Base-by-base conservation (phyloP, 441 rosid genomes). In the Francoa sonchifolia region DNA sequence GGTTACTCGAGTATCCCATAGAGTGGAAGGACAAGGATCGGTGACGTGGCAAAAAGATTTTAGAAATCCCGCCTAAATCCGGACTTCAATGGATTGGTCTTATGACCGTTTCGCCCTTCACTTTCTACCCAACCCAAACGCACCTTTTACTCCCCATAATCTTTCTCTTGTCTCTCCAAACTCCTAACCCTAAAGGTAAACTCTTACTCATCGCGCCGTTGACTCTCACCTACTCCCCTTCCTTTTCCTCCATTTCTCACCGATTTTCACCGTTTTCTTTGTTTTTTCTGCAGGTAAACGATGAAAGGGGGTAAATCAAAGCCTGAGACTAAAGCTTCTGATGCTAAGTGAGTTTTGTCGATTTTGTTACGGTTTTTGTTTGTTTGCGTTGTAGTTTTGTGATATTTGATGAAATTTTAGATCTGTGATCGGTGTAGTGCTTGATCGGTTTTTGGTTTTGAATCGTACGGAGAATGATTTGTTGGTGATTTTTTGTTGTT, bases 251-350 rank as follows among this genome's bases (percentile, higher is more conserved):
- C 35, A 29, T 40, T 62, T 60, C 41, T 55, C 9, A 42, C 43
- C 39, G 49, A 8, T 43, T 57, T 45, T 55, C 28, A 10, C n/a
- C 31, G 55, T 8, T 41, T 63, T 42, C 15, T 11, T 10, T 14
- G 10, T n/a, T 10, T 11, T n/a, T n/a, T n/a, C n/a, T n/a, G 48
- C 71, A 76, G 90, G 62, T 48, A 55, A 48, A 42, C 27, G 54
- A 85, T 85, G 93, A 85, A 80, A 59, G 74, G 79, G 23, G 74
- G 68, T 14, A 66, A 60, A 63, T 59, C 76, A 2, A 68, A 76
- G 64, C 41, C 71, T 4, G 71, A 48, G 10, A 6, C 55, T 14
- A 66, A 13, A 48, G 42, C 39, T 14, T 41, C 62, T 23, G 81
- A 68, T 29, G 43, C 27, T 37, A 70, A 55, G 92, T 77, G 59